These are phyloP conservation scores for Penicillium sclerotiorum DNA, from an alignment of 2,329 filamentous ascomycete species.

Conservation along the genomic window DNA sequence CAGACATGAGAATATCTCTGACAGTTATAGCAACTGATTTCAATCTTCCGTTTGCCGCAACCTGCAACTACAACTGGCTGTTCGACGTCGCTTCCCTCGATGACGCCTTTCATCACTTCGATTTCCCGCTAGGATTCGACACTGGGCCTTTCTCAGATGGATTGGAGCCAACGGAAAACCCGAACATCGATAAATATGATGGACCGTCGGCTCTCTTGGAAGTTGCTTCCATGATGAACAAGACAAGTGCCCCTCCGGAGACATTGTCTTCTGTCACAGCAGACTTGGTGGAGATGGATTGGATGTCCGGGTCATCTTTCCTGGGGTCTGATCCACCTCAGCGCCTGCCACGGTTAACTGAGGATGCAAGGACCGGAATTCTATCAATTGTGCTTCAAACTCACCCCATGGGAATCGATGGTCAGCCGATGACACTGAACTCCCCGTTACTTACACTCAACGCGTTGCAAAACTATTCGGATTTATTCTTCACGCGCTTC, in stretches of 20 bases:
- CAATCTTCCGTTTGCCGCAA: constrained; percentile 67
- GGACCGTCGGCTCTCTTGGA: constrained; percentile 28
- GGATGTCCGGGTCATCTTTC: constrained; percentile 27
- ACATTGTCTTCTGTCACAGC: constrained; percentile 5
- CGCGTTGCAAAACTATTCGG: constrained; percentile 59
- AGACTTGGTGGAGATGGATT: constrained; percentile 28
- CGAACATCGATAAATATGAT: constrained; percentile 16
- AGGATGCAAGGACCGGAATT: constrained; percentile 41
- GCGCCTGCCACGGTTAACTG: constrained; percentile 31
- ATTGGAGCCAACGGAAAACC: constrained; percentile 5
- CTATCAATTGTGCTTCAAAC: constrained; percentile 56
- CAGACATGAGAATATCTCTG: neutral
- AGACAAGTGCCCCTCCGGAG: neutral
- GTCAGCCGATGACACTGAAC: constrained; percentile 49
- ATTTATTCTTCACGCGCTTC: constrained; percentile 64
- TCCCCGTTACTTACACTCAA: constrained; percentile 55
- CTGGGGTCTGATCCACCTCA: constrained; percentile 10
- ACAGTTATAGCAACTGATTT: constrained; percentile 56
- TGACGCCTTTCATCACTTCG: constrained; percentile 32
- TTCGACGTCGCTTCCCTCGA: constrained; percentile 53
- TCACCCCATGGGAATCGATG: constrained; percentile 53
- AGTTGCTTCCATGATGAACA: constrained; percentile 28
- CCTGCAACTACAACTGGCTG: constrained; percentile 65
- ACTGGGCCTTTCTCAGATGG: constrained; percentile 24
- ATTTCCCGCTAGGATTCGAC: constrained; percentile 29